Percentiles rank a stretch among this genome's conserved stretches.
These are phyloP conservation scores for Boletus sp. DNA, from an alignment of 768 basidiomycete genomes.

Conservation along the genomic window DNA sequence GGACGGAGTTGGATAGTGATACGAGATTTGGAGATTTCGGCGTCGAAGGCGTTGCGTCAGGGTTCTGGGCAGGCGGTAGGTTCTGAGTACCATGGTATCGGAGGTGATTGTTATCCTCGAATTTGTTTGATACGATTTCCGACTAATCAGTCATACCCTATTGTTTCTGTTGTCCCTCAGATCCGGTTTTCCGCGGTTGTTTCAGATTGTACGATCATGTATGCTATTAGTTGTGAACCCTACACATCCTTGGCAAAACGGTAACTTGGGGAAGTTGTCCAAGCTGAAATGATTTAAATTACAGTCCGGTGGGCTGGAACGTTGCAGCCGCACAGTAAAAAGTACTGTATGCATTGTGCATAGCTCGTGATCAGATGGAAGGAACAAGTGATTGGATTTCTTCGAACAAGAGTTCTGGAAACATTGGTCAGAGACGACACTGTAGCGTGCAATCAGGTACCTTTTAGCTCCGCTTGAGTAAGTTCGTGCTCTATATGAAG, in stretches of 20 bases:
- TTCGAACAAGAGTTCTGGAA: constrained; percentile 65
- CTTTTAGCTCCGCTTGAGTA: constrained; percentile 73
- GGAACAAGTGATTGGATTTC: constrained; percentile 79
- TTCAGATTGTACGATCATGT: constrained; percentile 21
- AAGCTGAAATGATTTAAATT: background rate
- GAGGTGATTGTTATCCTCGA: constrained; percentile 4
- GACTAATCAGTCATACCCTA: constrained; percentile 5
- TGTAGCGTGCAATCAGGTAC: constrained; percentile 1
- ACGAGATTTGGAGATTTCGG: constrained; percentile 87
- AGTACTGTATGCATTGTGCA: background rate
- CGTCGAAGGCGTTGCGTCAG: constrained; percentile 69
- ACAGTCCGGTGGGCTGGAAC: background rate
- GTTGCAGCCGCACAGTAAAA: background rate
- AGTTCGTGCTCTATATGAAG: constrained; percentile 54
- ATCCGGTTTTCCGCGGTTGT: background rate
- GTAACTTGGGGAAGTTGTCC: background rate
- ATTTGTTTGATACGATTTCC: constrained; percentile 6
- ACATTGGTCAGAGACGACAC: constrained; percentile 6
- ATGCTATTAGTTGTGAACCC: constrained; percentile 14
- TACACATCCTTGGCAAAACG: background rate
- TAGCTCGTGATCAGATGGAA: constrained; percentile 41
- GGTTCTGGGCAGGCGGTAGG: constrained; percentile 59
- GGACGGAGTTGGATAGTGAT: constrained; percentile 76
- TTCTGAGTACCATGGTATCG: constrained; percentile 28
- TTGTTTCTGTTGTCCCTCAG: constrained; percentile 3